Percentiles rank a stretch among this genome's conserved stretches.
Evolutionary conservation across 2,329 filamentous ascomycete genomes (phyloP).

Genomic region (Onygenales sp.): DNA sequence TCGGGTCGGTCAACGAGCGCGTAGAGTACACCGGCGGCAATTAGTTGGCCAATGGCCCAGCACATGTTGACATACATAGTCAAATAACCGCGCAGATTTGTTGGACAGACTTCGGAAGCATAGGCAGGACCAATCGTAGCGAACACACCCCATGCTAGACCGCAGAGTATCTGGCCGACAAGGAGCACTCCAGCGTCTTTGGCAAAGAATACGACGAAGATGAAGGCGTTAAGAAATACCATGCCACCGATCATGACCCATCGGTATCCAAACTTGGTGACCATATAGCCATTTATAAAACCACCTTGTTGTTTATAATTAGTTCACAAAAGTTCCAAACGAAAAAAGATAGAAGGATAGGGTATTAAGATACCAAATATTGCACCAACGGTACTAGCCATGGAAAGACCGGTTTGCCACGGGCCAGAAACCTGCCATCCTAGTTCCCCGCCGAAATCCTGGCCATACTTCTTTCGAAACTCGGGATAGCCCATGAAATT

Average conservation of each 20-base stretch:
- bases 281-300: conserved; percentile 42
- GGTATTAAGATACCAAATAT: neutral
- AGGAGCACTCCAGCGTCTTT: conserved; percentile 38
- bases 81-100: conserved; percentile 34
- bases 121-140: conserved; percentile 40
- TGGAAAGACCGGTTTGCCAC: conserved; percentile 12
- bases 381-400: neutral
- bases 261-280: conserved; percentile 42
- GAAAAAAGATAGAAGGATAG: neutral
- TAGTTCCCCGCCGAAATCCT: conserved; percentile 11
- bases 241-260: conserved; percentile 42
- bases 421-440: conserved; percentile 28
- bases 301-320: conserved; percentile 22
- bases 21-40: conserved; percentile 42
- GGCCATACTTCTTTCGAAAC: conserved; percentile 33
- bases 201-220: conserved; percentile 43
- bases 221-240: conserved; percentile 36
- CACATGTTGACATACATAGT: conserved; percentile 40
- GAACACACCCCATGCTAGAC: conserved; percentile 44
- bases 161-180: conserved; percentile 42
- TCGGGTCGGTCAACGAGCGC: conserved; percentile 36
- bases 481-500: conserved; percentile 55
- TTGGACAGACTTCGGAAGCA: conserved; percentile 37
- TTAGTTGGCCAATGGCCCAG: conserved; percentile 41
- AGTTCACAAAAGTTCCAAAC: conserved; percentile 11